These are phyloP conservation scores for Scorias spongiosa DNA, from an alignment of 2,329 filamentous ascomycete species.

Conservation along the genomic window DNA sequence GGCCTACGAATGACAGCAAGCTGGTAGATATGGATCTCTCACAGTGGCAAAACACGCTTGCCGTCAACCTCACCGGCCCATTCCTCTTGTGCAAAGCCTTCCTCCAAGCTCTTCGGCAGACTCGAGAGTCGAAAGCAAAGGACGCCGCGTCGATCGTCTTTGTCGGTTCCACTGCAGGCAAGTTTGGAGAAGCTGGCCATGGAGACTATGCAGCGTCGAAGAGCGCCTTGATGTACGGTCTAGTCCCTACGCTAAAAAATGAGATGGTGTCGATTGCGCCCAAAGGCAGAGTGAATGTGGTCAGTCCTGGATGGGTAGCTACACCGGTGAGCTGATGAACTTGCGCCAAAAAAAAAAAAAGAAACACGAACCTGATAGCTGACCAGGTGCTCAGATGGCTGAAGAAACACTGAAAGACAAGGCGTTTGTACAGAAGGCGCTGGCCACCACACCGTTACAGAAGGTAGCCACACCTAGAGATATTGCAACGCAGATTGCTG, in stretches of 20 bases:
- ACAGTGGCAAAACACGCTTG: slow-evolving; percentile 17
- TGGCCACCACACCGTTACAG: slow-evolving; percentile 17
- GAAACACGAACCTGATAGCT: too few relatives aligned
- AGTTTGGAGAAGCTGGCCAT: slow-evolving; percentile 18
- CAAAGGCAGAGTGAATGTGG: slow-evolving; percentile 13
- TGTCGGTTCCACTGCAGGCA: slow-evolving; percentile 19
- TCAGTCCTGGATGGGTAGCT: slow-evolving; percentile 16
- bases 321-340: slow-evolving; percentile 6
- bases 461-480: slow-evolving; percentile 15
- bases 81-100: slow-evolving; percentile 16
- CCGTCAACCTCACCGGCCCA: slow-evolving; percentile 16
- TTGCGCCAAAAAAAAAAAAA: too few relatives aligned
- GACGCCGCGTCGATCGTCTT: slow-evolving; percentile 16
- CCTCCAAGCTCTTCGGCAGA: slow-evolving; percentile 9
- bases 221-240: slow-evolving; percentile 17
- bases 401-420: slow-evolving; percentile 13
- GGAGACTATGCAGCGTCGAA: slow-evolving; percentile 17
- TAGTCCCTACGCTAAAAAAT: slow-evolving; percentile 18
- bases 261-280: slow-evolving; percentile 18
- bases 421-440: slow-evolving; percentile 14
- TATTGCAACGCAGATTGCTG: slow-evolving; percentile 16
- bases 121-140: slow-evolving; percentile 6
- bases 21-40: slow-evolving; percentile 15
- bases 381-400: slow-evolving; percentile 4
- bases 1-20: slow-evolving; percentile 10